phyloP scores from a whole-genome alignment of 2,329 filamentous ascomycete genomes.

The Ophiostoma quercus region DNA sequence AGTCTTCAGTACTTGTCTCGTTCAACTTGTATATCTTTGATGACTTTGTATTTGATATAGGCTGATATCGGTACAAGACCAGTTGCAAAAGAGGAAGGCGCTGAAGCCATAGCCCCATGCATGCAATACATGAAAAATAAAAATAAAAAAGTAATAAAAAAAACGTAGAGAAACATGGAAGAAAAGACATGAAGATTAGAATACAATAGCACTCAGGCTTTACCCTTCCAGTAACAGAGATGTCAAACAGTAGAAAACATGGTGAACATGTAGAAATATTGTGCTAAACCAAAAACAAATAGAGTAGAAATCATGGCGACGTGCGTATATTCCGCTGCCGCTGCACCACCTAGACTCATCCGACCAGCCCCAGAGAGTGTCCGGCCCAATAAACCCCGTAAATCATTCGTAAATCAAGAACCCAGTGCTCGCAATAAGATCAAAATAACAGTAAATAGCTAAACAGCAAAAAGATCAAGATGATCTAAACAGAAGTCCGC shows the following conservation, averaged over 20 bases:
- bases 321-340: conserved; percentile 5
- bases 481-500: neutral
- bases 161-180: neutral
- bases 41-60: neutral
- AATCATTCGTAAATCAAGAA: conserved; percentile 15
- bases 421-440: conserved; percentile 8
- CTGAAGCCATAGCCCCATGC: neutral
- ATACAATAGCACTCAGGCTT: too few species aligned
- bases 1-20: too few species aligned
- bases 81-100: neutral
- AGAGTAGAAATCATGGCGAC: conserved; percentile 9
- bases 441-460: neutral
- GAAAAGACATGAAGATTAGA: neutral
- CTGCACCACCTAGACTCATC: neutral
- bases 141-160: neutral
- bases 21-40: neutral
- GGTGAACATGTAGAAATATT: neutral
- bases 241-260: neutral
- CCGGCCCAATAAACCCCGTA: conserved; percentile 8
- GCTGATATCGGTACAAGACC: neutral
- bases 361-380: neutral
- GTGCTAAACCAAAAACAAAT: neutral
- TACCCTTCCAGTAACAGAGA: neutral
- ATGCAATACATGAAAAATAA: neutral
- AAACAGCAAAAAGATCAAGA: neutral